Evolutionary conservation across 2,329 filamentous ascomycete genomes (phyloP), one percentile per base, ranked within the genome.

Genomic region (Fusarium sp.): DNA sequence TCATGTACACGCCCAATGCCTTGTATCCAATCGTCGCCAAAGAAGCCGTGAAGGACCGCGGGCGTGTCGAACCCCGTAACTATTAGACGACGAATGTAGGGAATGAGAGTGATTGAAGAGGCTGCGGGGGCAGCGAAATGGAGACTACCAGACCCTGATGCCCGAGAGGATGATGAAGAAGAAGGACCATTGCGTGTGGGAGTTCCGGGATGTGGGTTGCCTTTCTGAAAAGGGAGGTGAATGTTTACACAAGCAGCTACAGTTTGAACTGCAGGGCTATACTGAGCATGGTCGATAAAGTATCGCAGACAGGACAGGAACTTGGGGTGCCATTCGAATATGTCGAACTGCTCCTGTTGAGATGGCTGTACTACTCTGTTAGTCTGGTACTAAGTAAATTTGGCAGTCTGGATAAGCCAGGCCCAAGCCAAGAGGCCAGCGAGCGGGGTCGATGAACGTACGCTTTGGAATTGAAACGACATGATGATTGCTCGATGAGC

Each of bases 171-270:
- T 65, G 76, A 47, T 58, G 79, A 62, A 64, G 79, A 48, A 11
- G 44, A 52, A 56, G 42, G 74, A 63, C 46, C 74, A 68, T 46
- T 70, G 74, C 42, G 81, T 75, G 48, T 80, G 77, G 60, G 84
- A 67, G 68, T 85, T 84, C 78, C 83, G 70, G 69, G 59, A 40
- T 62, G 45, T 40, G 51, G 41, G 20, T n/a, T 81, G 67, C 61
- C 79, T 79, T 89, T 91, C 79, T 98, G 95, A 78, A 91, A 97
- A 4, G 96, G 96, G 0, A 98, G 87, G 67, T 89, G 89, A 77
- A 98, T 98, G 80, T 98, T 98, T 82, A 98, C 84, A 79, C 96
- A 94, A 9, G 94, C 92, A 22, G 94, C 94, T 49, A 98, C 88
- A 11, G 94, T 93, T 81, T 98, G 94, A 16, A 97, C 93, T 12